Evolutionary conservation across 805 yeast species (phyloP).

Genomic region (Kurtzmaniella cleridarum): DNA sequence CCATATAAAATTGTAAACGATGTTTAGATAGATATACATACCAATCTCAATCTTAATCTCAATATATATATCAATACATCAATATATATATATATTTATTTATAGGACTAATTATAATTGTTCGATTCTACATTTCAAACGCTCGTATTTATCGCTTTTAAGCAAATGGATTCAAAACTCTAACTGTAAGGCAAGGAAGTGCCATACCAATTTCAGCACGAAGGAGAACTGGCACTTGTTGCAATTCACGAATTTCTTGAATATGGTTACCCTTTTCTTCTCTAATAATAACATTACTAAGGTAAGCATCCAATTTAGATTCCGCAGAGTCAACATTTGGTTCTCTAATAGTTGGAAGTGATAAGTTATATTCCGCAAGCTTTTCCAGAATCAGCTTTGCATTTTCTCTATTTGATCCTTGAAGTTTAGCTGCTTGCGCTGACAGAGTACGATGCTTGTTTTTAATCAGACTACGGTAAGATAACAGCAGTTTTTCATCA

Average conservation of each 20-base stretch:
- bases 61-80: no score
- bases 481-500: slow-evolving; percentile 76
- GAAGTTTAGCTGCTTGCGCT: slow-evolving; percentile 62
- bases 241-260: slow-evolving; percentile 77
- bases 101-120: no score
- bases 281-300: slow-evolving; percentile 52
- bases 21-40: no score
- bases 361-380: slow-evolving; percentile 45
- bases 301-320: slow-evolving; percentile 50
- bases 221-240: slow-evolving; percentile 75
- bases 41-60: no score
- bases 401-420: slow-evolving; percentile 27
- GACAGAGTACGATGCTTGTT: slow-evolving; percentile 72
- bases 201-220: slow-evolving; percentile 95
- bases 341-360: slow-evolving; percentile 15
- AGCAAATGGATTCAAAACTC: slow-evolving; percentile 85
- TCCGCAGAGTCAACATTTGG: slow-evolving; percentile 15
- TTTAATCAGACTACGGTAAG: slow-evolving; percentile 73
- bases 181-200: slow-evolving; percentile 87
- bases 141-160: not conserved
- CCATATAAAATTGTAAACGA: no score
- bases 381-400: slow-evolving; percentile 39
- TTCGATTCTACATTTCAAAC: no score
- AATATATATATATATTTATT: not conserved
- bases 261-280: slow-evolving; percentile 56